Evolutionary conservation across 139 green algal genomes (phyloP).

Genomic region (Yamagishiella unicocca): DNA sequence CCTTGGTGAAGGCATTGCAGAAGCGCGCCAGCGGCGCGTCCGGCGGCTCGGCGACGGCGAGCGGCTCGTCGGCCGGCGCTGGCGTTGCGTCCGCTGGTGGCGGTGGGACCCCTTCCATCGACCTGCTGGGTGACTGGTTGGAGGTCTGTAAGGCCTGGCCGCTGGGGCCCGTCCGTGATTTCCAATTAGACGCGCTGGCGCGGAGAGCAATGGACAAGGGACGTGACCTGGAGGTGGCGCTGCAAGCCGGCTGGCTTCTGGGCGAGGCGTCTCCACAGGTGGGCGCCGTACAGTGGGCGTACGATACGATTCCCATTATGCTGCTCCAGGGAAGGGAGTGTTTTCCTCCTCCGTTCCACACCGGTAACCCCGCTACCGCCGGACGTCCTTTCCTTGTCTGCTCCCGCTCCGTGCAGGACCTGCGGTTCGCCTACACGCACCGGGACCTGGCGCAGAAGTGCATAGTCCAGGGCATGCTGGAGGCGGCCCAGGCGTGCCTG

Average conservation of each 20-base stretch:
- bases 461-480: constrained; percentile 33
- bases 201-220: constrained; percentile 25
- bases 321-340: too few relatives aligned
- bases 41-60: neutral
- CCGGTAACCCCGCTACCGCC: too few relatives aligned
- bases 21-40: neutral
- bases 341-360: too few relatives aligned
- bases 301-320: neutral
- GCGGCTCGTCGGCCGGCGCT: constrained; percentile 2
- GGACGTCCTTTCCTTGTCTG: neutral
- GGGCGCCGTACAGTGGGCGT: neutral
- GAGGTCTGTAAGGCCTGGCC: constrained; percentile 47
- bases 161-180: neutral
- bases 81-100: neutral
- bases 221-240: constrained; percentile 27
- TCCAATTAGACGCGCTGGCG: constrained; percentile 21
- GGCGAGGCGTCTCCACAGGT: constrained; percentile 14
- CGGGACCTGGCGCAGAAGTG: constrained; percentile 32
- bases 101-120: neutral
- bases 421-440: constrained; percentile 7
- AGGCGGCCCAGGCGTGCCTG: constrained; percentile 37
- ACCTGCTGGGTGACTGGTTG: constrained; percentile 31
- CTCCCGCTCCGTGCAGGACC: neutral
- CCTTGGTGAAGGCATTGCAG: constrained; percentile 9
- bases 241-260: constrained; percentile 35